phyloP scores from a whole-genome alignment of 164 flowering plant genomes.

The Dillenia turbinata region DNA sequence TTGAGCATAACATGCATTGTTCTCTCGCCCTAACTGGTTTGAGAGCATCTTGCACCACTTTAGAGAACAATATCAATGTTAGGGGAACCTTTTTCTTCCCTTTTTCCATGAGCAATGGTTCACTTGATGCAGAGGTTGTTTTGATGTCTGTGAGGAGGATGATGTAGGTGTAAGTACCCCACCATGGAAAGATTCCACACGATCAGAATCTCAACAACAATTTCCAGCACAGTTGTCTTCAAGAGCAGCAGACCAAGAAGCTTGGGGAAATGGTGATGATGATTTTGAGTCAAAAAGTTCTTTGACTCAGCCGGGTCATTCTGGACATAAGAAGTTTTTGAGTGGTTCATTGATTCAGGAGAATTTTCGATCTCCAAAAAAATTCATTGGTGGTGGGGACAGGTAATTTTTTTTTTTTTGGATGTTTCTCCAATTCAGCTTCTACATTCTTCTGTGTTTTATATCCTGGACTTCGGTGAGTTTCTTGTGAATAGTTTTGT shows the following conservation, averaged over 20 bases:
- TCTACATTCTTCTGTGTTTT: neutral
- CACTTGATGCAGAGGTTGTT: constrained; percentile 55
- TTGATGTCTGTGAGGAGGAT: constrained; percentile 79
- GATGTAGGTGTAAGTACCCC: constrained; percentile 46
- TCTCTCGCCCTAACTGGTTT: too few species aligned
- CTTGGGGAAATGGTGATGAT: constrained; percentile 36
- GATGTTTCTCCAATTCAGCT: neutral
- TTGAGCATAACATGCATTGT: too few species aligned
- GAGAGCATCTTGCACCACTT: too few species aligned
- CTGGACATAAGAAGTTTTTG: constrained; percentile 36
- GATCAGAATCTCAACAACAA: constrained; percentile 31
- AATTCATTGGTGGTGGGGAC: constrained; percentile 43
- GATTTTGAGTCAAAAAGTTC: constrained; percentile 35
- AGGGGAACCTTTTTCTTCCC: too few species aligned
- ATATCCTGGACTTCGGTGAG: too few species aligned
- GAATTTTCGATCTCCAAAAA: constrained; percentile 44
- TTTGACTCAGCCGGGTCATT: constrained; percentile 28
- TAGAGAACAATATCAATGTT: too few species aligned
- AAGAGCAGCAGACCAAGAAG: constrained; percentile 27
- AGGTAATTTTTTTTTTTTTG: constrained; percentile 34
- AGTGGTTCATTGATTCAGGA: constrained; percentile 77
- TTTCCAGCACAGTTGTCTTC: constrained; percentile 21
- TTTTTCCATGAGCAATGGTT: neutral
- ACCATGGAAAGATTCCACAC: constrained; percentile 25
- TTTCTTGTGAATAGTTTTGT: too few species aligned